phyloP scores from a whole-genome alignment of 306 rosid genomes.

The Dalbergia oliveri region DNA sequence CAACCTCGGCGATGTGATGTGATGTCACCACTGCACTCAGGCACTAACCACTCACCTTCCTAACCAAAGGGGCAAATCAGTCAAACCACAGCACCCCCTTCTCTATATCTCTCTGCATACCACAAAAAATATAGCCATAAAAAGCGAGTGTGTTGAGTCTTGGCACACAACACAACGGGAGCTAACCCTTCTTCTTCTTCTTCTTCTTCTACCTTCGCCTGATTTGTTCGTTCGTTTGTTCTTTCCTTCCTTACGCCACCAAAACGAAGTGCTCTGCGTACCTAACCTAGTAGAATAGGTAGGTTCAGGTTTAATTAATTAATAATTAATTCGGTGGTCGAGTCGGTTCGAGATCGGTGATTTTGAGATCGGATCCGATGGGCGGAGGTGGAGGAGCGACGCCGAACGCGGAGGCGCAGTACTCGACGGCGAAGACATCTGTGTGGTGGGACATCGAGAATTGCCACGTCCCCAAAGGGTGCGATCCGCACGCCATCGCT shows the following conservation, averaged over 20 bases:
- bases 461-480: slow-evolving; percentile 79
- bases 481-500: slow-evolving; percentile 80
- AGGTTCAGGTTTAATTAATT: not conserved
- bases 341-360: not conserved
- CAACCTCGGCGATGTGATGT: not conserved
- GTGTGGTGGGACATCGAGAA: slow-evolving; percentile 99
- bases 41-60: not conserved
- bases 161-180: not conserved
- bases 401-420: slow-evolving; percentile 71
- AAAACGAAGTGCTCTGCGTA: too few species aligned
- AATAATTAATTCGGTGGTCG: not conserved
- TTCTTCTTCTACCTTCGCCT: not conserved
- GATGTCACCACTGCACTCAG: not conserved
- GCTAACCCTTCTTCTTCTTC: not conserved
- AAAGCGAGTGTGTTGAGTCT: not conserved
- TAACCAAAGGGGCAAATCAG: slow-evolving; percentile 4
- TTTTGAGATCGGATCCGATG: slow-evolving; percentile 27
- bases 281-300: too few species aligned
- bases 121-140: not conserved
- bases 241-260: not conserved
- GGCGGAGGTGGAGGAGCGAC: slow-evolving; percentile 49
- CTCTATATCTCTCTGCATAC: not conserved
- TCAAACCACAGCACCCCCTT: not conserved
- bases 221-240: not conserved
- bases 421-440: slow-evolving; percentile 73